Evolutionary conservation across 83 land plant genomes (phyloP).

Genomic region (Thuja plicata): DNA sequence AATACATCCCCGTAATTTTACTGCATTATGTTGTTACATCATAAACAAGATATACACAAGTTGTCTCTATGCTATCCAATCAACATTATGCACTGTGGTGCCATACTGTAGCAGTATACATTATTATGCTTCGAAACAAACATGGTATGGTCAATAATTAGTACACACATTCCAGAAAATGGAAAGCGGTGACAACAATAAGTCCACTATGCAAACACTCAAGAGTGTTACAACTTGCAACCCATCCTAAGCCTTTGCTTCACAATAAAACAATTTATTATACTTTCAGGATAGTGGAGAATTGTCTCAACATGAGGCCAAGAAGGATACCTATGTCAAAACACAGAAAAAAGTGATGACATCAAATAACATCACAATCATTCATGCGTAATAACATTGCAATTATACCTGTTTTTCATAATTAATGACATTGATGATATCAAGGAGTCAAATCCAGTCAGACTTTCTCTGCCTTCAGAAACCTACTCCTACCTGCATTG

Average conservation of each 20-base stretch:
- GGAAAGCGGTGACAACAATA: not conserved
- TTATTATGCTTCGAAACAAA: not conserved
- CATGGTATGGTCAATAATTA: not conserved
- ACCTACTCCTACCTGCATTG: no score
- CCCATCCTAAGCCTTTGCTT: not conserved
- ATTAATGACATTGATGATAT: not conserved
- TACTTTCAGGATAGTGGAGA: no score
- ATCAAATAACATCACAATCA: not conserved
- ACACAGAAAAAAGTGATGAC: no score
- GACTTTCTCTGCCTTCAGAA: not conserved
- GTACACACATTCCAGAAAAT: not conserved
- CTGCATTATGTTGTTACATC: no score
- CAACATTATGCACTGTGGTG: not conserved
- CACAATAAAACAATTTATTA: not conserved
- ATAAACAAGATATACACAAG: not conserved
- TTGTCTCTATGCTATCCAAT: not conserved
- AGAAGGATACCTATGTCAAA: no score
- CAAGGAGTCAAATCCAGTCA: not conserved
- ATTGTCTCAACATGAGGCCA: no score
- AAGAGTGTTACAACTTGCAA: not conserved
- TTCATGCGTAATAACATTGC: not conserved
- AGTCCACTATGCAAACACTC: not conserved
- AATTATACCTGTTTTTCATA: no score
- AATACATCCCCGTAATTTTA: no score
- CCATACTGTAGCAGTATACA: not conserved